Percentiles rank a stretch among this genome's conserved stretches.
Conservation (phyloP, 495 filamentous ascomycete genomes). For the Arthonia radiata region DNA sequence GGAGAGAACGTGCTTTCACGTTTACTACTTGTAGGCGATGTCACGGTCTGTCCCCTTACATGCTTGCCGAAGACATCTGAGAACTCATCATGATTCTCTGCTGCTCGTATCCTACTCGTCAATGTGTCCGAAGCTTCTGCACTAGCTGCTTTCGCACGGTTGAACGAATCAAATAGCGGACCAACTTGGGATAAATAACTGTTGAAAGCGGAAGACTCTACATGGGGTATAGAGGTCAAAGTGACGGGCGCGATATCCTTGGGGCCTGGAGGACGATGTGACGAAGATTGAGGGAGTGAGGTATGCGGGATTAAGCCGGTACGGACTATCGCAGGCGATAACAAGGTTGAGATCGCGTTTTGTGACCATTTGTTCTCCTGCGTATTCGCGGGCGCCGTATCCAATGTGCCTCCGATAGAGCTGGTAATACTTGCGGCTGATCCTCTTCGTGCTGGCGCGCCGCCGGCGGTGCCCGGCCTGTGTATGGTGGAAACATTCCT, state of each 20-base stretch:
- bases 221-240: constrained; percentile 65
- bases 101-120: too few species aligned
- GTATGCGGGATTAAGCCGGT: constrained; percentile 62
- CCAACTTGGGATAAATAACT: constrained; percentile 36
- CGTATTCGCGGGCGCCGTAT: constrained; percentile 30
- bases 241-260: constrained; percentile 88
- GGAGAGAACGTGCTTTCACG: too few species aligned
- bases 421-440: constrained; percentile 31
- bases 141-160: constrained; percentile 40
- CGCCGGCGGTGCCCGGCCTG: constrained; percentile 13
- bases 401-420: constrained; percentile 38
- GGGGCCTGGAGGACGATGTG: constrained; percentile 63
- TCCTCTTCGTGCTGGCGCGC: constrained; percentile 35
- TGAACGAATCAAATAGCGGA: constrained; percentile 34
- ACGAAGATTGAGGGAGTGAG: constrained; percentile 32
- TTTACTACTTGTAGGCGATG: too few species aligned
- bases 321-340: constrained; percentile 74
- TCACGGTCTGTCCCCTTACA: too few species aligned
- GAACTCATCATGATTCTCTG: too few species aligned
- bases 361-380: too few species aligned
- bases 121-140: too few species aligned
- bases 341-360: constrained; percentile 84
- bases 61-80: too few species aligned
- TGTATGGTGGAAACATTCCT: constrained; percentile 15
- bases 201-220: constrained; percentile 57